These are phyloP conservation scores for Acanthamoeba sp. DNA, from an alignment of 208 protist genomes.

Conservation along the genomic window DNA sequence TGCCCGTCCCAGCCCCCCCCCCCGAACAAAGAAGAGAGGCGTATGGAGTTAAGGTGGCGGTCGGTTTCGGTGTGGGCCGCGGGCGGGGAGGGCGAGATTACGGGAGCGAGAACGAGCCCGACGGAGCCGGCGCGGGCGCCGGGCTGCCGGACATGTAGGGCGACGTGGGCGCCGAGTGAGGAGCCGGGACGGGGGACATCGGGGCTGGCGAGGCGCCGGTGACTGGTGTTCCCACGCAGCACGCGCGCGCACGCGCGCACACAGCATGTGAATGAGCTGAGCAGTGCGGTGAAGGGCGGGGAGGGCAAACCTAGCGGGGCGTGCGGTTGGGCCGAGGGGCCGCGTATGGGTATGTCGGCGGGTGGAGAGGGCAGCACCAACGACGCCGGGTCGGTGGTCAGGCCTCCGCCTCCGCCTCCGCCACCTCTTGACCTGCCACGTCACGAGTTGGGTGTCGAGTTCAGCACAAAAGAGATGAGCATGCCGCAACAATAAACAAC, in stretches of 20 bases:
- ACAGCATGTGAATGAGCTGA: not conserved
- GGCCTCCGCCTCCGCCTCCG: not conserved
- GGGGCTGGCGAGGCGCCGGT: too few relatives aligned
- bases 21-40: too few relatives aligned
- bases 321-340: not conserved
- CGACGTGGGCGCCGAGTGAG: not conserved
- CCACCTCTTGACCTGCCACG: not conserved
- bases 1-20: not conserved
- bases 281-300: not conserved
- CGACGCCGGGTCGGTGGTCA: not conserved
- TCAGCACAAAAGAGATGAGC: too few relatives aligned
- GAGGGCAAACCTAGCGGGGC: not conserved
- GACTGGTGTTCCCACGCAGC: too few relatives aligned
- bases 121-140: not conserved
- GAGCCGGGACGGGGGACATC: too few relatives aligned
- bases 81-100: not conserved
- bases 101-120: not conserved
- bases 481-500: too few relatives aligned
- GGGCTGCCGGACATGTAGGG: not conserved
- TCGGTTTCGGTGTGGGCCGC: too few relatives aligned
- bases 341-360: not conserved
- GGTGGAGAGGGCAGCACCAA: conserved; percentile 17
- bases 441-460: too few relatives aligned
- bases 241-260: too few relatives aligned
- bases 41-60: not conserved